Base-by-base conservation (phyloP, 2,329 filamentous ascomycete species). In the Bretziella fagacearum region DNA sequence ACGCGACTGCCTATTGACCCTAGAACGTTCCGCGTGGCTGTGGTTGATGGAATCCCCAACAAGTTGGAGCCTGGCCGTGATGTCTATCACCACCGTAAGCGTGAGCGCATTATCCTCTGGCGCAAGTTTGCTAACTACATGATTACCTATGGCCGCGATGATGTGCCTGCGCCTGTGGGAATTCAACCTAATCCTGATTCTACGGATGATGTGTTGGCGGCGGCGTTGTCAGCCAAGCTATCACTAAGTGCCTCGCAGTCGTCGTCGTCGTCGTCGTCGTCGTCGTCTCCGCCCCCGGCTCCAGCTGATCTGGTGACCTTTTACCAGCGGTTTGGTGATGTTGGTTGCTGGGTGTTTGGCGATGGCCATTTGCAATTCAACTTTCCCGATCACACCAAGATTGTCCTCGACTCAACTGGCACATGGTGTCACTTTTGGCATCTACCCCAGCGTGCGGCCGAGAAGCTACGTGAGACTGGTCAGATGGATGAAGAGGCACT, bases 361-460 rank as follows among this genome's bases (percentile, higher is more conserved):
- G 82, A 89, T 58, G 84, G 84, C 2, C 81, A 84, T 55, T 70
- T 87, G 54, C 48, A 85, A 73, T 83, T 89, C 63, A 89, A 91
- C 63, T 91, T 91, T 60, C 83, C 84, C 2, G 84, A 91, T 55
- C 84, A 91, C 60, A 89, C 84, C 50, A 91, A 91, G 63, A 73
- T 91, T 47, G 79, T 89, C 10, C 65, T 91, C 22, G 83, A 84
- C 49, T 65, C 79, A 1, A 74, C 80, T 25, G 83, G 81, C n/a
- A 75, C 71, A 1, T 81, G 77, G 69, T 80, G 81, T 54, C 80
- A 84, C 58, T 84, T 86, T 58, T 82, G 82, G 64, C 79, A 84
- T 56, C 73, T 87, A 17, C 75, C 81, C 0, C 65, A 75, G n/a
- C 74, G 81, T 50, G 82, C 81, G 1, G 77, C 81, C 2, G 67